phyloP scores from a whole-genome alignment of 371 early-diverging fungal genomes.

The Synchytrium microbalum region DNA sequence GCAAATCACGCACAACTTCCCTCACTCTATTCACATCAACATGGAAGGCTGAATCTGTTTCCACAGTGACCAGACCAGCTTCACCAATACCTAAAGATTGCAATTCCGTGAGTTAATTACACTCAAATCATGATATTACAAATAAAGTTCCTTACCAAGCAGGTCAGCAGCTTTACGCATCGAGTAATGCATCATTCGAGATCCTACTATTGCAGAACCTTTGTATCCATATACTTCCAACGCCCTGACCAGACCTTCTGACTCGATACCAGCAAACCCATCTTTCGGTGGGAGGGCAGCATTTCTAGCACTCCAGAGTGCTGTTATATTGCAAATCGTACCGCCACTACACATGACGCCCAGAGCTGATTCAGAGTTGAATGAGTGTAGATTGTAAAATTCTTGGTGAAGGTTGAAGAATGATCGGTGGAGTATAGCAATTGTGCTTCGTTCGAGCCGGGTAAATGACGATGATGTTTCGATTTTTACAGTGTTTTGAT shows the following conservation, averaged over 20 bases:
- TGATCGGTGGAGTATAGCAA: conserved; percentile 40
- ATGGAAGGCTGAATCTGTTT: conserved; percentile 29
- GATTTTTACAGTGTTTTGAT: conserved; percentile 45
- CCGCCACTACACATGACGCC: conserved; percentile 40
- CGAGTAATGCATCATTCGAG: conserved; percentile 39
- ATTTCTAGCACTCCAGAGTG: conserved; percentile 45
- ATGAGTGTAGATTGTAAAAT: conserved; percentile 30
- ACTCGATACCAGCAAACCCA: conserved; percentile 36
- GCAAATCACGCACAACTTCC: conserved; percentile 20
- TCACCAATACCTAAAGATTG: conserved; percentile 29
- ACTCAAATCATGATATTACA: too few species aligned
- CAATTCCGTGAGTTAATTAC: too few species aligned
- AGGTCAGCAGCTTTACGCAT: conserved; percentile 45
- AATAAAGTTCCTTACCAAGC: too few species aligned
- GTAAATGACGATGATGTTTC: conserved; percentile 43
- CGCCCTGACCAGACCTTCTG: conserved; percentile 33
- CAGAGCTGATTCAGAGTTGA: conserved; percentile 21
- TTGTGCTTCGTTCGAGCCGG: conserved; percentile 37
- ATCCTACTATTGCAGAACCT: conserved; percentile 34
- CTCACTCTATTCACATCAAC: conserved; percentile 32
- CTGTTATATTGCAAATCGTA: conserved; percentile 44
- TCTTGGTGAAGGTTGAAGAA: conserved; percentile 23
- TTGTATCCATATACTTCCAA: conserved; percentile 33
- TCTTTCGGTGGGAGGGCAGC: conserved; percentile 20
- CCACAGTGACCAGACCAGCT: conserved; percentile 28